Evolutionary conservation across 2,329 filamentous ascomycete species (phyloP).

Genomic region (Pezicula rhizophila): DNA sequence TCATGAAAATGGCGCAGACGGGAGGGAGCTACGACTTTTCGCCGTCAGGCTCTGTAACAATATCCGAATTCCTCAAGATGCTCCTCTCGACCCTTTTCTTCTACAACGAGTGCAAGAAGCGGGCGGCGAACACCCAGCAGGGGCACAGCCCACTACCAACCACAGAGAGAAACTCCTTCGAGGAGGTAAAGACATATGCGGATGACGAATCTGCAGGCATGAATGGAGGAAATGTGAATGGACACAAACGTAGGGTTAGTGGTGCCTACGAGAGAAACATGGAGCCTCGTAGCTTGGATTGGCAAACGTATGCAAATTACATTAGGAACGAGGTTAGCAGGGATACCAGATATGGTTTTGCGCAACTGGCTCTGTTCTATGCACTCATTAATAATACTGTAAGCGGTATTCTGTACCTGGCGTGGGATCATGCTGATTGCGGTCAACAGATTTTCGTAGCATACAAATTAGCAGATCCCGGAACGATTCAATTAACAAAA

Average conservation of each 20-base stretch:
- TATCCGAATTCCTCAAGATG: slow-evolving; percentile 29
- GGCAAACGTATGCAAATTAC: slow-evolving; percentile 1
- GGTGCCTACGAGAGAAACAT: neutral
- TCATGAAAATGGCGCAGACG: slow-evolving; percentile 27
- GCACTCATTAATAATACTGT: slow-evolving; percentile 30
- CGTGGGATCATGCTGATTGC: slow-evolving; percentile 7
- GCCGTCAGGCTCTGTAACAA: slow-evolving; percentile 26
- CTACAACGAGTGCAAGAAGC: slow-evolving; percentile 22
- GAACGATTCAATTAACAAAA: slow-evolving; percentile 28
- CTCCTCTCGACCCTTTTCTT: slow-evolving; percentile 25
- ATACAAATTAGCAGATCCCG: slow-evolving; percentile 28
- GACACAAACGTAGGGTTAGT: neutral
- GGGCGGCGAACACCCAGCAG: neutral
- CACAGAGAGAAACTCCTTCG: neutral
- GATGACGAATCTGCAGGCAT: neutral
- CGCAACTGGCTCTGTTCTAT: slow-evolving; percentile 28
- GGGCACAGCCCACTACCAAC: neutral
- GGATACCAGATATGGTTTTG: slow-evolving; percentile 27
- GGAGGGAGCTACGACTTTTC: slow-evolving; percentile 17
- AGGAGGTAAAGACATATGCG: neutral
- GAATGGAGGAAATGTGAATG: neutral
- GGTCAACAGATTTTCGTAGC: slow-evolving; percentile 24
- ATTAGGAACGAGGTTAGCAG: slow-evolving; percentile 19
- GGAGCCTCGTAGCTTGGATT: neutral
- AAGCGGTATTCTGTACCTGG: slow-evolving; percentile 1